Conservation (phyloP, 495 filamentous ascomycete genomes). For the Talaromyces nanjingensis region DNA sequence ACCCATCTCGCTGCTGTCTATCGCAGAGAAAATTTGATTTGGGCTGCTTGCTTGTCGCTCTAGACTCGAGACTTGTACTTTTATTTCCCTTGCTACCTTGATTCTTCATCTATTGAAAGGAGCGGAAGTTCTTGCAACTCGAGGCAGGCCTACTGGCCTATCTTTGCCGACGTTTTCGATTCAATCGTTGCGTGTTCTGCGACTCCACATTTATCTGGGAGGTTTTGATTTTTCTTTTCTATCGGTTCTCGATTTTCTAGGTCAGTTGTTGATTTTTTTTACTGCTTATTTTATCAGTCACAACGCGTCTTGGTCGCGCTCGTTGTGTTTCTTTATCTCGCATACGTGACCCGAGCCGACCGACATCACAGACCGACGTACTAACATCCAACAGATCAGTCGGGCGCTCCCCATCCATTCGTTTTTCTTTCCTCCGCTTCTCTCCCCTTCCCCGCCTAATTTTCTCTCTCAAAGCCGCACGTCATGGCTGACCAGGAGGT, state of each 20-base stretch:
- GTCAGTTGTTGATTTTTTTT: not conserved
- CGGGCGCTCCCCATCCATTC: slow-evolving; percentile 2
- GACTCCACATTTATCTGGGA: slow-evolving; percentile 1
- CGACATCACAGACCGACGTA: not conserved
- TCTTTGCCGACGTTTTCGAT: not conserved
- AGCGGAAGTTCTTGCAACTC: not conserved
- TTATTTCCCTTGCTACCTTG: not conserved
- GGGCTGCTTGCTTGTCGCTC: not conserved
- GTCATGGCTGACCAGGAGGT: slow-evolving; percentile 94
- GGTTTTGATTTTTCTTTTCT: slow-evolving; percentile 1
- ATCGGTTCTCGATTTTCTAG: not conserved
- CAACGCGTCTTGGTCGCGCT: not conserved
- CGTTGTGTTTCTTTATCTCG: not conserved
- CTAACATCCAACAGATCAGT: not conserved
- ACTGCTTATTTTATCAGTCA: not conserved
- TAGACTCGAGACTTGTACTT: not conserved
- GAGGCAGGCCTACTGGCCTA: slow-evolving; percentile 4
- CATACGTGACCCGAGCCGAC: not conserved
- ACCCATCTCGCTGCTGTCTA: not conserved
- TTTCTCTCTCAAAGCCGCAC: slow-evolving; percentile 24
- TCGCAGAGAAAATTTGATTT: not conserved
- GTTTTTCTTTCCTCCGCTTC: slow-evolving; percentile 25
- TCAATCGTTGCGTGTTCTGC: not conserved
- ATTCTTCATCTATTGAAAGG: not conserved
- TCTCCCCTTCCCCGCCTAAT: slow-evolving; percentile 18